phyloP scores from a whole-genome alignment of 2,329 filamentous ascomycete genomes.

The Aureobasidium sp. region DNA sequence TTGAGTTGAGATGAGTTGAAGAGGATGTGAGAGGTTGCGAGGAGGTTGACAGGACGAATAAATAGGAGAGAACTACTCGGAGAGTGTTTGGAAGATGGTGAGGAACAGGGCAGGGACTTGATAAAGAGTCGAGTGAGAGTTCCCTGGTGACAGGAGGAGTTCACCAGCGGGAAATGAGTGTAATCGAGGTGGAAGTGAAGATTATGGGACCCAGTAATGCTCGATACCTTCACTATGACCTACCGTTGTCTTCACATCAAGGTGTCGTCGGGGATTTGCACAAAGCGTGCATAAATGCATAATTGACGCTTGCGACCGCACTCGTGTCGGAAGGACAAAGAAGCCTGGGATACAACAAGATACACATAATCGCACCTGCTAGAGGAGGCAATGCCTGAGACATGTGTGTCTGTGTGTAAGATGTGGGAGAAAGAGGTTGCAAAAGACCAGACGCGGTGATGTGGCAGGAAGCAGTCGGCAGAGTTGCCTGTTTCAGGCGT shows the following conservation, averaged over 20 bases:
- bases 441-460: not conserved
- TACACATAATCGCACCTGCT: not conserved
- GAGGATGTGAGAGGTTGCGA: not conserved
- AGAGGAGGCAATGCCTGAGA: not conserved
- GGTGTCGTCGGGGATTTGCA: not conserved
- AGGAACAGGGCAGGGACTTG: not conserved
- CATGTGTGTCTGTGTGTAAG: not conserved
- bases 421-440: not conserved
- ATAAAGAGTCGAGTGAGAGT: not conserved
- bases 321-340: not conserved
- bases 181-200: not conserved
- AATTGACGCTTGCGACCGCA: not conserved
- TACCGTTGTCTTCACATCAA: not conserved
- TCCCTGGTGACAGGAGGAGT: not conserved
- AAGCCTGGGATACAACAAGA: not conserved
- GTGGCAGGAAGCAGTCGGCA: not conserved
- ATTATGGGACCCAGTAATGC: not conserved
- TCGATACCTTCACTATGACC: not conserved
- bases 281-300: not conserved
- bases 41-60: no score
- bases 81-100: not conserved
- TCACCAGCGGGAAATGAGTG: not conserved
- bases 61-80: not conserved
- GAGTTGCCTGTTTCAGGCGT: conserved; percentile 1
- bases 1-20: no score